Evolutionary conservation across 495 filamentous ascomycete genomes (phyloP).

Genomic region (Penicillium taxi): DNA sequence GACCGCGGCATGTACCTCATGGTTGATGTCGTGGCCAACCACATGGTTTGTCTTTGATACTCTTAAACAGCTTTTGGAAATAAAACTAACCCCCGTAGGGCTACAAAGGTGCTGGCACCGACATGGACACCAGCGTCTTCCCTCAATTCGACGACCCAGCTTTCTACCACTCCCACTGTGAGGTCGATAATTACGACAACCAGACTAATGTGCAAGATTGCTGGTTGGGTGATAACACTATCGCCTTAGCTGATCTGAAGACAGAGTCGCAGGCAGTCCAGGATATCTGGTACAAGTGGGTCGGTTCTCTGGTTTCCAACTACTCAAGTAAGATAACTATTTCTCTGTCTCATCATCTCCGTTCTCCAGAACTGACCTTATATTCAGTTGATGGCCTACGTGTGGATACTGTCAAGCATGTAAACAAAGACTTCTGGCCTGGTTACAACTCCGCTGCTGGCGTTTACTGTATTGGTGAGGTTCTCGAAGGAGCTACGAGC

Average conservation of each 20-base stretch:
- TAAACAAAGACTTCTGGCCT: constrained; percentile 63
- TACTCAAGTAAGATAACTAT: constrained; percentile 45
- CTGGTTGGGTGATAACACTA: constrained; percentile 56
- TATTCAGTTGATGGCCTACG: constrained; percentile 62
- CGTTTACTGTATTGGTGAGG: constrained; percentile 65
- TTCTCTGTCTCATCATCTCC: too few species aligned
- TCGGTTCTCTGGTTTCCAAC: constrained; percentile 51
- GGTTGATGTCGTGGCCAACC: constrained; percentile 75
- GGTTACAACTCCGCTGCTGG: constrained; percentile 56
- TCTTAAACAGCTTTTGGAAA: neutral
- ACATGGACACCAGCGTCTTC: constrained; percentile 54
- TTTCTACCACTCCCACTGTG: constrained; percentile 63
- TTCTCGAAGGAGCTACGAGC: constrained; percentile 51
- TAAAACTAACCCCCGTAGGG: constrained; percentile 28
- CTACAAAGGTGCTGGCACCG: constrained; percentile 43
- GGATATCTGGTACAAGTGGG: constrained; percentile 57
- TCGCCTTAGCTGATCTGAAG: constrained; percentile 61
- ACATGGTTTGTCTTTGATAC: constrained; percentile 44
- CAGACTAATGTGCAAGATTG: constrained; percentile 44
- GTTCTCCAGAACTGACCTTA: neutral
- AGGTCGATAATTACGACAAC: constrained; percentile 55
- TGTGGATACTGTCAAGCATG: constrained; percentile 67
- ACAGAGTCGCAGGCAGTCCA: constrained; percentile 53
- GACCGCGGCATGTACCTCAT: constrained; percentile 62
- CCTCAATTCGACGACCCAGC: constrained; percentile 54